Percentiles rank a stretch among this genome's conserved stretches.
phyloP scores from a whole-genome alignment of 2,329 filamentous ascomycete species.

The Pseudocercospora cruenta region DNA sequence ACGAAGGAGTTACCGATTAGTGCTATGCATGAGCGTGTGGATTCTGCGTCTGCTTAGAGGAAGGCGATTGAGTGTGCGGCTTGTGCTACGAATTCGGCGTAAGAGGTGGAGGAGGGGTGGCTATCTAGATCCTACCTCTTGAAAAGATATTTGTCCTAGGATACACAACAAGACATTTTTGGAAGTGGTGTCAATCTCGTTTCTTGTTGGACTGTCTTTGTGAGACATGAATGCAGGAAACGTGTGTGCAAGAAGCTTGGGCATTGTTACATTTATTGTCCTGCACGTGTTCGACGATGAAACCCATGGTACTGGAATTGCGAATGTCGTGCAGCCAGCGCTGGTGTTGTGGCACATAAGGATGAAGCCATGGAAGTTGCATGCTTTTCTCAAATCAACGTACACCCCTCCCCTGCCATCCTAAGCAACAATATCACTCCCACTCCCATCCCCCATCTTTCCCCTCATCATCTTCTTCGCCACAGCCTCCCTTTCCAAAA shows the following conservation, averaged over 20 bases:
- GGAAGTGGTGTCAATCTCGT: not conserved
- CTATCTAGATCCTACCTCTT: too few relatives aligned
- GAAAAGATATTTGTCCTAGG: not conserved
- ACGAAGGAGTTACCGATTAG: constrained; percentile 37
- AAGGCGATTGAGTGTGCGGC: not conserved
- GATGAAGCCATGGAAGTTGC: too few relatives aligned
- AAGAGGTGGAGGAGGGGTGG: not conserved
- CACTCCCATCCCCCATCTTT: not conserved
- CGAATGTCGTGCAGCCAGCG: not conserved
- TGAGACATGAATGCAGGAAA: too few relatives aligned
- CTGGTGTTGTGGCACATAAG: too few relatives aligned
- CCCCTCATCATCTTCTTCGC: constrained; percentile 30
- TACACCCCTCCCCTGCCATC: too few relatives aligned
- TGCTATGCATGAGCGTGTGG: constrained; percentile 41
- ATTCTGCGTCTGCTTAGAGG: constrained; percentile 23
- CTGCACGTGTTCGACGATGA: not conserved
- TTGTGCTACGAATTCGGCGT: not conserved
- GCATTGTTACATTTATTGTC: not conserved
- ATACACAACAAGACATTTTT: not conserved
- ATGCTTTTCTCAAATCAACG: too few relatives aligned
- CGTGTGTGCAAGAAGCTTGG: not conserved
- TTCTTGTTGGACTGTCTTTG: too few relatives aligned
- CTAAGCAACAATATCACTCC: not conserved
- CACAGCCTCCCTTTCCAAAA: constrained; percentile 47
- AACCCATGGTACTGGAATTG: not conserved